These are phyloP conservation scores for Cryptosporidium sp. DNA, from an alignment of 169 alveolate genomes.

Conservation along the genomic window DNA sequence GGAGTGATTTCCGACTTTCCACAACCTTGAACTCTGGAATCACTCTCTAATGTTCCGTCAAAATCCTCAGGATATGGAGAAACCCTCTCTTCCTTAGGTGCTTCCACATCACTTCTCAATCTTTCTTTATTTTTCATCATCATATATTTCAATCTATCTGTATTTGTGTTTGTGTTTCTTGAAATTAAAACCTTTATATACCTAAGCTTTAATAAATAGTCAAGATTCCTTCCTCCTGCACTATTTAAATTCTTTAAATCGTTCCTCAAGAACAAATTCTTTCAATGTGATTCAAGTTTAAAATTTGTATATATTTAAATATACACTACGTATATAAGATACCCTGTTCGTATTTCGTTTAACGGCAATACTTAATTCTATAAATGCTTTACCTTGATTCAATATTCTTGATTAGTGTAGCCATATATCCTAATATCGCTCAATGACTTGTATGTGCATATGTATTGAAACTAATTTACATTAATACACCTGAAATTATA, in stretches of 20 bases:
- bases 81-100: not conserved
- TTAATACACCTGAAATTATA: not conserved
- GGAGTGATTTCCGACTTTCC: not conserved
- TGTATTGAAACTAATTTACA: not conserved
- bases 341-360: not conserved
- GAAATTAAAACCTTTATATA: conserved; percentile 4
- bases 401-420: not conserved
- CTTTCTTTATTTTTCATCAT: not conserved
- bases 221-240: not conserved
- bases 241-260: not conserved
- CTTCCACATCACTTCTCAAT: not conserved
- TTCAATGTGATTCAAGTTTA: not conserved
- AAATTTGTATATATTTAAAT: too few species aligned
- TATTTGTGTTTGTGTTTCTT: not conserved
- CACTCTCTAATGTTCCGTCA: not conserved
- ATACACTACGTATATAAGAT: not conserved
- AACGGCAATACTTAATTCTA: not conserved
- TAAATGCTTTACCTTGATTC: not conserved
- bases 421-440: not conserved
- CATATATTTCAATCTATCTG: not conserved
- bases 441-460: not conserved
- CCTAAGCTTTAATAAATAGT: not conserved
- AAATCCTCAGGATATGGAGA: not conserved
- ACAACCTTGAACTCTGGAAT: not conserved
- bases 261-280: not conserved